A percentile compares a stretch with the other conserved stretches of the same genome.
phyloP scores from a whole-genome alignment of 176 grass and related monocot genomes.

The Ampelocalamus luodianensis region DNA sequence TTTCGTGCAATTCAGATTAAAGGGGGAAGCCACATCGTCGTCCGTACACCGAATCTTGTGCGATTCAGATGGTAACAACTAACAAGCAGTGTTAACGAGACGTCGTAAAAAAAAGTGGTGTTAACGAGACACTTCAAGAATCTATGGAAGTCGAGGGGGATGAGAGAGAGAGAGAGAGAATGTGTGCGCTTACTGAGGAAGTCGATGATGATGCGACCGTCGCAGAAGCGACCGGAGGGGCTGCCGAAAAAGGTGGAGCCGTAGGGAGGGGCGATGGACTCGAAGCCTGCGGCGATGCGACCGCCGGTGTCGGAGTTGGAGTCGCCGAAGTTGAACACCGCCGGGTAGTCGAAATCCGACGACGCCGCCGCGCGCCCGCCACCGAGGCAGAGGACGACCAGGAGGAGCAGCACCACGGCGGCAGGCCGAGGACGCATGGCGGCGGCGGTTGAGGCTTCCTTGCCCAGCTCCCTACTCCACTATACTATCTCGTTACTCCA shows the following conservation, averaged over 20 bases:
- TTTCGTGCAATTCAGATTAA: neutral
- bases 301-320: conserved; percentile 96
- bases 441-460: conserved; percentile 28
- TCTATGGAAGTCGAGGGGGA: neutral
- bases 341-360: conserved; percentile 67
- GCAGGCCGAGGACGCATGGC: conserved; percentile 22
- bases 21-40: neutral
- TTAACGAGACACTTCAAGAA: neutral
- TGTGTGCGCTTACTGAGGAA: conserved; percentile 67
- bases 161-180: neutral
- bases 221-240: conserved; percentile 82
- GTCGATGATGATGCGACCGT: conserved; percentile 93
- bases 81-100: too few species aligned
- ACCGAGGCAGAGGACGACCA: conserved; percentile 33
- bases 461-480: conserved; percentile 34
- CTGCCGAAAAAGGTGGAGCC: conserved; percentile 82
- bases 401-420: neutral
- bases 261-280: conserved; percentile 80
- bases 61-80: neutral
- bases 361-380: conserved; percentile 20
- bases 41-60: neutral
- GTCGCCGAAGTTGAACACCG: conserved; percentile 98
- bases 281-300: conserved; percentile 75
- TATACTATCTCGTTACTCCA: conserved; percentile 31
- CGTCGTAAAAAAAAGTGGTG: too few species aligned